Percentiles rank a stretch among this genome's conserved stretches.
These are phyloP conservation scores for Amphirosellinia nigrospora DNA, from an alignment of 495 filamentous ascomycete genomes.

Conservation along the genomic window DNA sequence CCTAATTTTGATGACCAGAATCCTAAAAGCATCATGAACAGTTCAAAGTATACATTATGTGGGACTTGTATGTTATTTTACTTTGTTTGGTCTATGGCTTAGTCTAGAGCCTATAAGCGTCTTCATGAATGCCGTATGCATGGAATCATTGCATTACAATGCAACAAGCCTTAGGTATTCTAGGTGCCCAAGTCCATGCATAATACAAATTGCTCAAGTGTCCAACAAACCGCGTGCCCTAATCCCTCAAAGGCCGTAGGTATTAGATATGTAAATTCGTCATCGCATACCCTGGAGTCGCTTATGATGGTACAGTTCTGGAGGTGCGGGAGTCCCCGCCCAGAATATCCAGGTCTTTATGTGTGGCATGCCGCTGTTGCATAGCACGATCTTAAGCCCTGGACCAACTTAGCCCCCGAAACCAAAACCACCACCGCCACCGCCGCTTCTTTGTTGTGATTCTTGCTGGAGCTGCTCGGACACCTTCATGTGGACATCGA, in stretches of 20 bases:
- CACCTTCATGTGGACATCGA: conserved; percentile 96
- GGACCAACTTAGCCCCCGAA: conserved; percentile 40
- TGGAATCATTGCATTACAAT: conserved; percentile 24
- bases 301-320: conserved; percentile 27
- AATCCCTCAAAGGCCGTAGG: conserved; percentile 8
- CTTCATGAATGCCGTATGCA: conserved; percentile 1
- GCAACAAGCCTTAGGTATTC: too few relatives aligned
- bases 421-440: conserved; percentile 45
- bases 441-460: conserved; percentile 48
- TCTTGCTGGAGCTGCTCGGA: conserved; percentile 61
- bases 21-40: neutral
- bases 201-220: conserved; percentile 16
- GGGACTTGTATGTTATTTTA: neutral
- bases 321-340: neutral
- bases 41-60: neutral
- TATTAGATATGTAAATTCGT: conserved; percentile 18
- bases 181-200: conserved; percentile 6
- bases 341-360: neutral
- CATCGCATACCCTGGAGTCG: conserved; percentile 18
- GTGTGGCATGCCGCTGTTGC: neutral
- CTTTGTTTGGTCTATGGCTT: neutral
- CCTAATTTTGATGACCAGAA: neutral
- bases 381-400: neutral
- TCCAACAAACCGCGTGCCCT: neutral
- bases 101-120: neutral